Conservation (phyloP, 1,284 basidiomycete genomes). For the Bondarzewia mesenterica region DNA sequence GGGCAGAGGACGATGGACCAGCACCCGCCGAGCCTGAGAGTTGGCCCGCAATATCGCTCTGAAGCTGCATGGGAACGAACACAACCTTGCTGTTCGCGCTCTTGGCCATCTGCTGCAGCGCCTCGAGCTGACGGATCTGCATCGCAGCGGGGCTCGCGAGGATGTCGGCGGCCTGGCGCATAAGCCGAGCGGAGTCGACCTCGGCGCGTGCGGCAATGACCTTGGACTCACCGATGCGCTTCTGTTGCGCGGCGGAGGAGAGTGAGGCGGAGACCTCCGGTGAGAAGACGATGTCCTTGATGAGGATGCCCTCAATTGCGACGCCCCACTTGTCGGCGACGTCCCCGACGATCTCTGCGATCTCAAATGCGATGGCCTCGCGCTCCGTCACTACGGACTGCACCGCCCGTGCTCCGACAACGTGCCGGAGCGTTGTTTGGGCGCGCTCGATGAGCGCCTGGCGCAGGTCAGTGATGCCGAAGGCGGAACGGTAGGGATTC, state of each 20-base stretch:
- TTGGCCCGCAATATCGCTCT: conserved; percentile 59
- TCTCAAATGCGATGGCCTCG: conserved; percentile 93
- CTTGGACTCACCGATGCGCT: conserved; percentile 91
- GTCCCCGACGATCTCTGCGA: conserved; percentile 88
- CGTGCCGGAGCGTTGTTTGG: conserved; percentile 92
- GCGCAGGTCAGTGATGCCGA: conserved; percentile 85
- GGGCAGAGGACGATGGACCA: conserved; percentile 7
- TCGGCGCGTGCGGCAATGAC: conserved; percentile 96
- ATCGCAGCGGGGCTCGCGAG: conserved; percentile 90
- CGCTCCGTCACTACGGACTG: conserved; percentile 87
- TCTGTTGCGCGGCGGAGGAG: conserved; percentile 90
- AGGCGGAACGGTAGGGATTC: conserved; percentile 85
- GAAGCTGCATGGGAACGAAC: conserved; percentile 90
- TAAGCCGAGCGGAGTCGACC: conserved; percentile 89
- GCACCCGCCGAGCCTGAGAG: conserved; percentile 20
- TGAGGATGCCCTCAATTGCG: conserved; percentile 89
- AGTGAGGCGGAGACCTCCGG: conserved; percentile 87
- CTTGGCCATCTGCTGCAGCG: conserved; percentile 68
- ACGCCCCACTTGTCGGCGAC: conserved; percentile 92
- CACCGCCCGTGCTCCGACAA: conserved; percentile 84
- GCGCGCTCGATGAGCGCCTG: conserved; percentile 88
- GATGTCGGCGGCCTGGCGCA: conserved; percentile 91
- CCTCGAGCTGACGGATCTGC: conserved; percentile 95
- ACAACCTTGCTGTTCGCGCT: conserved; percentile 80
- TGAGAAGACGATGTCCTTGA: conserved; percentile 91